Evolutionary conservation across 2,329 filamentous ascomycete genomes (phyloP).

Genomic region (Fusarium coicis): DNA sequence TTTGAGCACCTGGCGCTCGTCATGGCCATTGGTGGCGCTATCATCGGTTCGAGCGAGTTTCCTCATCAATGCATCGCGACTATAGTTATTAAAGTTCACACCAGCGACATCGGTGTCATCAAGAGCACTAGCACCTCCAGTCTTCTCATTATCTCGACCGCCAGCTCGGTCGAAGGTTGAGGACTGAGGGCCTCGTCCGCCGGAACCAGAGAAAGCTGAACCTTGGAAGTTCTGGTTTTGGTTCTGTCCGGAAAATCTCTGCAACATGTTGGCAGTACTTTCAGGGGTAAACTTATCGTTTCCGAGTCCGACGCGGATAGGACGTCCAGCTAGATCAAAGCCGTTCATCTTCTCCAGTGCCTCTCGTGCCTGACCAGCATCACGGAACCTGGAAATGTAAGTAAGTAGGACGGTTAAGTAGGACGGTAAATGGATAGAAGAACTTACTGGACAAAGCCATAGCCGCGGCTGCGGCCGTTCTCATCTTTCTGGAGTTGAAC

Average conservation of each 20-base stretch:
- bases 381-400: constrained; percentile 76
- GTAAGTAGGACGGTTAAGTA: constrained; percentile 28
- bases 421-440: neutral
- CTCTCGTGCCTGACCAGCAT: constrained; percentile 90
- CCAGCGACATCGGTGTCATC: constrained; percentile 98
- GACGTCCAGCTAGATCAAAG: constrained; percentile 96
- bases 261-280: constrained; percentile 90
- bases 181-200: constrained; percentile 85
- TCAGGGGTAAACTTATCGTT: constrained; percentile 99
- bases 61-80: constrained; percentile 97
- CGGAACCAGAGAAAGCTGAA: constrained; percentile 90
- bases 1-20: constrained; percentile 78
- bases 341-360: constrained; percentile 99
- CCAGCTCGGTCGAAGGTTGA: constrained; percentile 92
- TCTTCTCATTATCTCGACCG: constrained; percentile 88
- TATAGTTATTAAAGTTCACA: constrained; percentile 99
- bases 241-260: constrained; percentile 84
- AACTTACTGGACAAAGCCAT: constrained; percentile 97
- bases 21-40: constrained; percentile 69
- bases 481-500: constrained; percentile 98
- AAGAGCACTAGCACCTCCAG: constrained; percentile 89
- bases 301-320: constrained; percentile 97
- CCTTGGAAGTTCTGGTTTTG: constrained; percentile 80
- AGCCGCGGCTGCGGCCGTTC: constrained; percentile 87
- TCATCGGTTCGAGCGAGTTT: constrained; percentile 98